These are phyloP conservation scores for Magnaporthales sp. DNA, from an alignment of 2,329 filamentous ascomycete genomes.

Conservation along the genomic window DNA sequence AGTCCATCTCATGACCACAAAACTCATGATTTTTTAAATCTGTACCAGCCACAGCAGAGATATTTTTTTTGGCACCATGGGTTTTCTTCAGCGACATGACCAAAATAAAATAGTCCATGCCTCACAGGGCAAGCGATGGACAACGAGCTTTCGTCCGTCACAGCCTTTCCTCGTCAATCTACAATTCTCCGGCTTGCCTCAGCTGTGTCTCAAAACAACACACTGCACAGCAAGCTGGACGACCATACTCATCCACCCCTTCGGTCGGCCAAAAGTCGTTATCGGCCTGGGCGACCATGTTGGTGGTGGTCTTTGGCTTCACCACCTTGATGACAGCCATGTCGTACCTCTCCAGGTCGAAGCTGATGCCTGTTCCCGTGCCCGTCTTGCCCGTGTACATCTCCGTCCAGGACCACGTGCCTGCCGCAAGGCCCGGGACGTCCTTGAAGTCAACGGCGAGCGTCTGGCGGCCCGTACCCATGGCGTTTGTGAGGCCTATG, in stretches of 20 bases:
- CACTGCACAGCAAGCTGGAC: no score
- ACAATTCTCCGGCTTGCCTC: background rate
- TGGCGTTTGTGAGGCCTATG: slow-evolving; percentile 26
- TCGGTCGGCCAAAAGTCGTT: background rate
- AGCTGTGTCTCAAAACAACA: background rate
- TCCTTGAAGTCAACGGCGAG: slow-evolving; percentile 34
- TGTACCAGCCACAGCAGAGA: no score
- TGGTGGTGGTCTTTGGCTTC: background rate
- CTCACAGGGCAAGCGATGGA: background rate
- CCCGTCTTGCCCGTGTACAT: slow-evolving; percentile 18
- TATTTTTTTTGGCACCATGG: background rate
- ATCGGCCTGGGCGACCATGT: background rate
- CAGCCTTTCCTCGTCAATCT: background rate
- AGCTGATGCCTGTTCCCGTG: slow-evolving; percentile 12
- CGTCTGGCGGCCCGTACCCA: slow-evolving; percentile 22
- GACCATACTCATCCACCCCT: no score
- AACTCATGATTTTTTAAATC: no score
- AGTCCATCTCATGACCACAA: background rate
- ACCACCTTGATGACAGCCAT: slow-evolving; percentile 1
- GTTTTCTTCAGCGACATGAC: background rate
- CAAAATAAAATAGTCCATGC: background rate
- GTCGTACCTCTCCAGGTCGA: slow-evolving; percentile 10
- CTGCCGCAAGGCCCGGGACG: slow-evolving; percentile 27
- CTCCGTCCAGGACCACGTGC: slow-evolving; percentile 30
- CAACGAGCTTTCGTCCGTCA: background rate